These are phyloP conservation scores for Biancaea sappan DNA, from an alignment of 306 rosid genomes.

Conservation along the genomic window DNA sequence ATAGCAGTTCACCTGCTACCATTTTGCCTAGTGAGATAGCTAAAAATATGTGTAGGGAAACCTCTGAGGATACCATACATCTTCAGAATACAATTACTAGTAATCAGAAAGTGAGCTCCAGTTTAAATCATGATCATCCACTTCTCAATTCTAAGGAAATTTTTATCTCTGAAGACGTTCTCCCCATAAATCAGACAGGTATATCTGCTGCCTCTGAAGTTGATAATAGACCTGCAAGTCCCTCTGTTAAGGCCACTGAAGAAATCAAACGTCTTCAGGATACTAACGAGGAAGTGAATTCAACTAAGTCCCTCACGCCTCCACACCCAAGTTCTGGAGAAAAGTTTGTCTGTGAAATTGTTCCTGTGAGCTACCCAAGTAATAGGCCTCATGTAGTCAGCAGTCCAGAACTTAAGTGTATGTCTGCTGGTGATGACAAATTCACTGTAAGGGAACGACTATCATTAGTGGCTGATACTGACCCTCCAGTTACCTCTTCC, in stretches of 20 bases:
- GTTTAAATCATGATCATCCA: constrained; percentile 28
- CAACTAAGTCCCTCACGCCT: constrained; percentile 38
- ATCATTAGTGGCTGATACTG: constrained; percentile 54
- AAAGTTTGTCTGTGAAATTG: constrained; percentile 43
- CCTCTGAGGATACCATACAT: constrained; percentile 18
- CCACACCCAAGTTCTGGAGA: constrained; percentile 47
- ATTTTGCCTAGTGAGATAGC: constrained; percentile 45
- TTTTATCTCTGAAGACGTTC: constrained; percentile 28
- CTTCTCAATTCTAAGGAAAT: constrained; percentile 37
- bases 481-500: constrained; percentile 43
- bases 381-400: constrained; percentile 36
- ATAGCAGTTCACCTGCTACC: constrained; percentile 38
- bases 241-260: constrained; percentile 40
- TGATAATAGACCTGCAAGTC: constrained; percentile 38
- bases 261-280: constrained; percentile 45
- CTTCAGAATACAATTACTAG: constrained; percentile 26
- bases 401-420: constrained; percentile 36
- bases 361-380: constrained; percentile 40
- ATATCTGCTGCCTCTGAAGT: constrained; percentile 27
- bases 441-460: constrained; percentile 74
- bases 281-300: constrained; percentile 39
- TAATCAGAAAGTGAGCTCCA: constrained; percentile 39
- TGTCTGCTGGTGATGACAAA: constrained; percentile 74
- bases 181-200: constrained; percentile 29
- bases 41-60: constrained; percentile 39